Evolutionary conservation across 2,329 filamentous ascomycete species (phyloP).

Genomic region (Epichloe scottii): DNA sequence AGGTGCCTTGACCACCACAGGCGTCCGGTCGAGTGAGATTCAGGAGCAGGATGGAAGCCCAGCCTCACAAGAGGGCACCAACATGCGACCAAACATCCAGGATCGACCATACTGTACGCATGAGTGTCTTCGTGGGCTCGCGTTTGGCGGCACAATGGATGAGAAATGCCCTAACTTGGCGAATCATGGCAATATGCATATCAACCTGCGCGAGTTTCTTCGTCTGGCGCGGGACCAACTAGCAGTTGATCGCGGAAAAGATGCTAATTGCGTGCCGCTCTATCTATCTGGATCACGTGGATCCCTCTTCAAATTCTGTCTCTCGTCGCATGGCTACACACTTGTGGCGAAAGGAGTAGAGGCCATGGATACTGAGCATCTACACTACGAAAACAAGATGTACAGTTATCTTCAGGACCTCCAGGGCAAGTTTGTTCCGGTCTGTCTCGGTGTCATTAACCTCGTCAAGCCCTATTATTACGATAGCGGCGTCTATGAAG

Average conservation of each 20-base stretch:
- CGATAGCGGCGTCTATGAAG: slow-evolving; percentile 15
- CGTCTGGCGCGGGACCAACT: slow-evolving; percentile 21
- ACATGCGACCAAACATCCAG: background rate
- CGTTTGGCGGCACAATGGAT: background rate
- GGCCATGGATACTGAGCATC: slow-evolving; percentile 6
- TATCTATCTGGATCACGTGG: slow-evolving; percentile 17
- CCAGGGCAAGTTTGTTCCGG: slow-evolving; percentile 21
- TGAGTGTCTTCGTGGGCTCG: slow-evolving; percentile 3
- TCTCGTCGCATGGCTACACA: slow-evolving; percentile 24
- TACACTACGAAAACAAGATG: slow-evolving; percentile 19
- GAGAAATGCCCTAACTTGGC: slow-evolving; percentile 2
- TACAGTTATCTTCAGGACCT: slow-evolving; percentile 18
- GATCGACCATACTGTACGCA: slow-evolving; percentile 4
- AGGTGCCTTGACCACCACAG: slow-evolving; percentile 9
- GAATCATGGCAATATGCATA: slow-evolving; percentile 14
- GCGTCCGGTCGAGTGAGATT: no score
- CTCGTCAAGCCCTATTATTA: slow-evolving; percentile 20
- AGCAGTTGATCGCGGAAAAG: slow-evolving; percentile 15
- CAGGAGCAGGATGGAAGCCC: background rate
- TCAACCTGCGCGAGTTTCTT: slow-evolving; percentile 15
- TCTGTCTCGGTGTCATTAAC: slow-evolving; percentile 21
- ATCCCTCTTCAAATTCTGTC: slow-evolving; percentile 24
- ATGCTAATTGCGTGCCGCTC: slow-evolving; percentile 19
- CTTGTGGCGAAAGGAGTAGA: slow-evolving; percentile 28
- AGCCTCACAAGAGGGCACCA: background rate